phyloP scores from a whole-genome alignment of 1,139 yeast species.

The Hyphopichia buzzinii region DNA sequence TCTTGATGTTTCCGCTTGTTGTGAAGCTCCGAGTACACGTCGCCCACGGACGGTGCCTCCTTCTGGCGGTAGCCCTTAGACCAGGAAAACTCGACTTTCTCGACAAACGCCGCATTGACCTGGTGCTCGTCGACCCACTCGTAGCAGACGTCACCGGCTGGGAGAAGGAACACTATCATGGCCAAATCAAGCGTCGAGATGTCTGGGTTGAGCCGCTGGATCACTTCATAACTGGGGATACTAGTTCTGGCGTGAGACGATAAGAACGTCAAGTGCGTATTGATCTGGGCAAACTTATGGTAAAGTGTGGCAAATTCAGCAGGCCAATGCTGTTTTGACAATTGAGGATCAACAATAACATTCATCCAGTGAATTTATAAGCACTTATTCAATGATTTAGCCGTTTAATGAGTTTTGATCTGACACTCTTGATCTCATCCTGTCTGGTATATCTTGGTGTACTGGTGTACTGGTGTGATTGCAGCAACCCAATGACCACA shows the following conservation, averaged over 20 bases:
- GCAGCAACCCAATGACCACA: background rate
- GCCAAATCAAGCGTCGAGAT: constrained; percentile 57
- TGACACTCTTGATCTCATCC: no score
- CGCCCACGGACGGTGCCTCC: constrained; percentile 27
- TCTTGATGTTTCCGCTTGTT: constrained; percentile 5
- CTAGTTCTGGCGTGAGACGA: constrained; percentile 42
- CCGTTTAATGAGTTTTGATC: no score
- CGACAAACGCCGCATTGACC: constrained; percentile 33
- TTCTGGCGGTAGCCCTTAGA: constrained; percentile 46
- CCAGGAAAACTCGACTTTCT: constrained; percentile 35
- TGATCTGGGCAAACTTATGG: constrained; percentile 28
- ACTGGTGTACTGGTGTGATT: background rate
- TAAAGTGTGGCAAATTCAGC: background rate
- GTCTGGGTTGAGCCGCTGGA: constrained; percentile 29
- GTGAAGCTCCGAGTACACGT: constrained; percentile 24
- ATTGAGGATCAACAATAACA: no score
- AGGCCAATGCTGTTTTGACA: no score
- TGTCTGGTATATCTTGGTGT: no score
- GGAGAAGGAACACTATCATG: constrained; percentile 58
- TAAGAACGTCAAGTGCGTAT: constrained; percentile 43
- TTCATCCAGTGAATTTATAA: no score
- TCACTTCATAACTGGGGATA: constrained; percentile 36
- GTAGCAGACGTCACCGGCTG: constrained; percentile 60
- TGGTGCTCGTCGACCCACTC: constrained; percentile 78
- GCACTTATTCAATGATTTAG: no score